Evolutionary conservation across 805 yeast genomes (phyloP), one percentile per base, ranked within the genome.

Genomic region (Babjeviella inositovora): DNA sequence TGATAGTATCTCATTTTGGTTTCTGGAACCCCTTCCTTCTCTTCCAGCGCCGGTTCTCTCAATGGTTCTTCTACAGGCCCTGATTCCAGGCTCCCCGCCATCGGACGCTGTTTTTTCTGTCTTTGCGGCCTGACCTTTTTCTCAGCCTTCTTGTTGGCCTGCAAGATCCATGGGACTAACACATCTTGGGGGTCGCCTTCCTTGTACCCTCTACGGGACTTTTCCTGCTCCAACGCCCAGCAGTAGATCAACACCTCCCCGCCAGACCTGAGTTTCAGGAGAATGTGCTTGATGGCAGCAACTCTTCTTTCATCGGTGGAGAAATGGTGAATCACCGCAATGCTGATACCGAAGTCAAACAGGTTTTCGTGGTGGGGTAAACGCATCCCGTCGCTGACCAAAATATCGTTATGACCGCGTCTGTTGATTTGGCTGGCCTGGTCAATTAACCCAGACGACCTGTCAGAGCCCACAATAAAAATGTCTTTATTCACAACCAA

Each of bases 241-340:
- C 93, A 92, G 43, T 87, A 90, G 6, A 90, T 64, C 36, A 90
- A 50, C 0, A 81, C 77, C 24, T 60, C 63, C 1, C 93, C 95
- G 1, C 69, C 70, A 0, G 32, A 25, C 19, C 44, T 55, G 25
- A 90, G 43, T 28, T 65, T 65, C 11, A 70, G 47, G 18, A 90
- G 41, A 2, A 85, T 72, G 28, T 76, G 77, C 8, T 35, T 34
- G 6, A 90, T 71, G 1, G 95, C 96, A 6, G 62, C 65, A 2
- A 79, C 43, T 24, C 98, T 58, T 39, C 98, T 61, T 30, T 70
- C 75, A 11, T 62, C 64, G 0, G 92, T 81, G n/a, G 93, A 66
- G 51, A 90, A 84, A 44, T 90, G 98, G 40, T 90, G 98, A 10
- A 90, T 72, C 13, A 90, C 98, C 1, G 97, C 97, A 21, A 90